Evolutionary conservation across 805 yeast genomes (phyloP), one percentile per base, ranked within the genome.

Genomic region (Cyberlindnera xishuangbannaensis): DNA sequence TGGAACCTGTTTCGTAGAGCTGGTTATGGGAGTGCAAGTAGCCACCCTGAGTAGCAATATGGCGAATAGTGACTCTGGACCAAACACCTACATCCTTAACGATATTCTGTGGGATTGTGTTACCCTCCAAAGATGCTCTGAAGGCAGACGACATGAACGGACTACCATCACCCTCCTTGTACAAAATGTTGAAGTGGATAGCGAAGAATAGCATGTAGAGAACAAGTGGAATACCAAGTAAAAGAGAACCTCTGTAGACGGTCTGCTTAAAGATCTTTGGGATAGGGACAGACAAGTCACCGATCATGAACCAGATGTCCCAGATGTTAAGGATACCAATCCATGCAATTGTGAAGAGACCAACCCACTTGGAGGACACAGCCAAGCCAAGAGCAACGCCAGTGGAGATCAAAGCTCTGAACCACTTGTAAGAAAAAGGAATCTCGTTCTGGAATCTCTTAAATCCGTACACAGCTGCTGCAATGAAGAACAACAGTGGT

Each of bases 21-120:
- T 74, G 78, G 36, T 69, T 66, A 58, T 83, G 95, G n/a, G 90
- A 81, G 56, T 83, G 95, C 47, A 83, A 66, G 58, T 83, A 83
- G 31, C 92, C 92, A 45, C 88, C 92, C 47, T 69, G 70, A 23
- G 90, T 79, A 42, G 73, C 74, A 20, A 73, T 42, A 51, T 83
- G 95, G 53, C 81, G 80, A 25, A 83, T 45, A 23, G 86, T 67
- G 18, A 83, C 69, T 7, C 61, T 56, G 5, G 90, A 82, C 22
- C 83, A 81, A 41, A 77, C 74, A 44, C 92, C 92, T 28, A 83
- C 88, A 31, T 76, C 73, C 11, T 83, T 80, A 25, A 54, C 49
- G 23, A 83, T 74, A 37, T 71, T 54, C 19, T 48, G 55, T 38
- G 90, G 90, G 36, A 83, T 71, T 7, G 56, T 58, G 47, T 79